Base-by-base conservation (phyloP, 1,284 basidiomycete species). In the Pterulicium gracile region DNA sequence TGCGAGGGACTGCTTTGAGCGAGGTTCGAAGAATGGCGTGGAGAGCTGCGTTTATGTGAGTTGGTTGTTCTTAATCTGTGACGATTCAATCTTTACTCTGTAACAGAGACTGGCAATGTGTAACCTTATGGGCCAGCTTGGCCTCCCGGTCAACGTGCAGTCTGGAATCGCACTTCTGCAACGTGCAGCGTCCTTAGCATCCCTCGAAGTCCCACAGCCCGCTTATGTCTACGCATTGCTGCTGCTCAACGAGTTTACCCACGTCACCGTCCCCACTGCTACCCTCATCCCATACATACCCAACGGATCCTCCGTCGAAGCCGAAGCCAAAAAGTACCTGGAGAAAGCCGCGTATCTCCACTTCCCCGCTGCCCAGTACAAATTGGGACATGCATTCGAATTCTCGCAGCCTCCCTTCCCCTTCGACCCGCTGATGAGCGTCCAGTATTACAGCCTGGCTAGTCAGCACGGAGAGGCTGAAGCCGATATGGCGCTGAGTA, bases 401-500 rank as follows among this genome's bases (percentile, higher is more conserved):
- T 92, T 95, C 55, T 93, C 93, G 0, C 75, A 82, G 34, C 72
- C 89, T 1, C 86, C 86, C 0, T 92, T 88, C 68, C 73, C 82
- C 0, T 97, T 92, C 61, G 92, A 97, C 57, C 83, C 93, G 0
- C 68, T 96, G 14, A 70, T 96, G 35, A 88, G 82, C 48, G 92
- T 98, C 19, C 89, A 95, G 61, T 97, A 93, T 63, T 97, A 97
- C 63, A 82, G 78, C 14, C 68, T 85, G 4, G 94, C 93, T 0
- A 86, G 79, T 48, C 82, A 93, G 63, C 78, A 84, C 53, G 88
- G 88, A 24, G 89, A 96, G 63, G 71, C 77, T 36, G 92, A 97
- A 59, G 94, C 94, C 0, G 92, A 97, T 61, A 94, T 98, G 91
- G 92, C 90, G 4, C 71, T 96, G 42, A 82, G 78, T 64, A 96